A percentile compares a stretch with the other conserved stretches of the same genome.
Evolutionary conservation across 208 protist genomes (phyloP).

Genomic region (Acanthamoeba rhysodes): DNA sequence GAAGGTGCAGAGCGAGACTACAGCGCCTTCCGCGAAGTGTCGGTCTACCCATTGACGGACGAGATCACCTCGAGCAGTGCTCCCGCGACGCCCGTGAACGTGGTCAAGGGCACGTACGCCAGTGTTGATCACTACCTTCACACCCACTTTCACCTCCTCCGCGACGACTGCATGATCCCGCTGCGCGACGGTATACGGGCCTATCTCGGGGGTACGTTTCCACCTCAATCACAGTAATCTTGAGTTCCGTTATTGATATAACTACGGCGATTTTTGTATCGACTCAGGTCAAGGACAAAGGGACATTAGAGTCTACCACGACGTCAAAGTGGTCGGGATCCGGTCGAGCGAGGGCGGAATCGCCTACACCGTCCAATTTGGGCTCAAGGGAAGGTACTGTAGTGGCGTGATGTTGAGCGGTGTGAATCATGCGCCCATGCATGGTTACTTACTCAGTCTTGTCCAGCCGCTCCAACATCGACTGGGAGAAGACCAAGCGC

Average conservation of each 20-base stretch:
- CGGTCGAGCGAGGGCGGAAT: neutral
- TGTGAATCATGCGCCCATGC: neutral
- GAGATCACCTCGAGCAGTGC: neutral
- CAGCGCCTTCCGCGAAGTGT: neutral
- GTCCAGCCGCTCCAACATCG: neutral
- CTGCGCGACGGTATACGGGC: constrained; percentile 73
- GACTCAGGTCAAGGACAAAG: neutral
- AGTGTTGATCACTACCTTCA: constrained; percentile 76
- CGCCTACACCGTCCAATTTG: neutral
- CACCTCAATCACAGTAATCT: no score
- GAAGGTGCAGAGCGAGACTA: neutral
- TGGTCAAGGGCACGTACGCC: constrained; percentile 68
- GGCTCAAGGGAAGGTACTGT: neutral
- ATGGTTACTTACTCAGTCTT: neutral
- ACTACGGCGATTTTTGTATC: neutral
- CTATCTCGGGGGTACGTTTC: neutral
- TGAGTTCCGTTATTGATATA: no score
- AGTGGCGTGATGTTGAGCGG: neutral
- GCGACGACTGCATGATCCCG: constrained; percentile 82
- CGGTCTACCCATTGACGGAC: constrained; percentile 9
- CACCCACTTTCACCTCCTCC: constrained; percentile 79
- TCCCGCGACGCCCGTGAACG: constrained; percentile 6
- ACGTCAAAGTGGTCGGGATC: constrained; percentile 52
- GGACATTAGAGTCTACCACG: constrained; percentile 10
- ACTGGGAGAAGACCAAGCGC: constrained; percentile 76